These are phyloP conservation scores for Yamadazyma phyllophila DNA, from an alignment of 805 yeast genomes.

Conservation along the genomic window DNA sequence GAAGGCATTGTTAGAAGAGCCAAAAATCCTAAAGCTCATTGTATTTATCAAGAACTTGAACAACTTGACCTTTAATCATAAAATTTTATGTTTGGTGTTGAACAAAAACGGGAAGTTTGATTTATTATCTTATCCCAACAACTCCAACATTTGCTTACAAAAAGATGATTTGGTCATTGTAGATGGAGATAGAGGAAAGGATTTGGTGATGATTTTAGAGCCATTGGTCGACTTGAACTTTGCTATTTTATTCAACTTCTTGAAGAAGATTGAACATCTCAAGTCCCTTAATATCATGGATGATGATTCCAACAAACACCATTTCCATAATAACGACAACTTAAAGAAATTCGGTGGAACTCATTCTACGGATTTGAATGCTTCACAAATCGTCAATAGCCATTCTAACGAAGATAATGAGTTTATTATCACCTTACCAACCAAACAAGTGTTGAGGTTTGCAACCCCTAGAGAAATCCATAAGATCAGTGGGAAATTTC, in stretches of 20 bases:
- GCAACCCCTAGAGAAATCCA: conserved; percentile 70
- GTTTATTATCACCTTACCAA: conserved; percentile 64
- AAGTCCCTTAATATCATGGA: conserved; percentile 45
- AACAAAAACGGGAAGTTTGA: conserved; percentile 69
- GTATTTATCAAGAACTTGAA: conserved; percentile 40
- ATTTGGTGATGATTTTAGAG: conserved; percentile 68
- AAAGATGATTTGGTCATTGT: conserved; percentile 69
- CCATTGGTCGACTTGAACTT: conserved; percentile 60
- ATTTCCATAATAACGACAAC: conserved; percentile 8
- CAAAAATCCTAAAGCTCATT: conserved; percentile 30
- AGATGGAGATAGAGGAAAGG: conserved; percentile 85
- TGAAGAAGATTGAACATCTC: conserved; percentile 70
- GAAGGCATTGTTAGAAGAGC: conserved; percentile 24
- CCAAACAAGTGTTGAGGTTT: conserved; percentile 73
- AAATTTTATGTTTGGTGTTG: conserved; percentile 47
- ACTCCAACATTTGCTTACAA: conserved; percentile 57
- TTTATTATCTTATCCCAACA: conserved; percentile 62
- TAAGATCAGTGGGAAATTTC: conserved; percentile 59
- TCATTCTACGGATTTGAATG: conserved; percentile 37
- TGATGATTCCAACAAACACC: conserved; percentile 15
- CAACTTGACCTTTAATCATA: conserved; percentile 40
- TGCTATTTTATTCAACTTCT: conserved; percentile 69
- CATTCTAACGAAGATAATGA: conserved; percentile 54
- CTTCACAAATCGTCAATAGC: conserved; percentile 35
- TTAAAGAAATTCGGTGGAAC: conserved; percentile 32